These are phyloP conservation scores for Crassisporium funariophilum DNA, from an alignment of 768 basidiomycete genomes.

Conservation along the genomic window DNA sequence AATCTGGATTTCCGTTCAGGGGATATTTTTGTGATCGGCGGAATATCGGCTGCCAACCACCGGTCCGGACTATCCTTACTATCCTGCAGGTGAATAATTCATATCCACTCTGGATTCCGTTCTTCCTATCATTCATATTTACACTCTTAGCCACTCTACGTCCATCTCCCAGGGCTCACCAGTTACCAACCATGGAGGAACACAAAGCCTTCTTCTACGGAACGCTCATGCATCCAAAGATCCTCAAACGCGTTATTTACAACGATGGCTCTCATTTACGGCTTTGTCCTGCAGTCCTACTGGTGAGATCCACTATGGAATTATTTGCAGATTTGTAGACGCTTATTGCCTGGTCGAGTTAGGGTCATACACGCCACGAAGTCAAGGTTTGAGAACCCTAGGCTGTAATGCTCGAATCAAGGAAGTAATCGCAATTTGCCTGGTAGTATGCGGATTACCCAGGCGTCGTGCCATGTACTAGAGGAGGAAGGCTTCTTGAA, in stretches of 20 bases:
- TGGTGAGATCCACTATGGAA: conserved; percentile 45
- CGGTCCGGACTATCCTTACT: too few relatives aligned
- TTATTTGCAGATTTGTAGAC: not conserved
- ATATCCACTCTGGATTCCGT: not conserved
- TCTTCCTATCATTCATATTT: not conserved
- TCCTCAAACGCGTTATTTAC: conserved; percentile 75
- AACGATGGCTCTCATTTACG: conserved; percentile 65
- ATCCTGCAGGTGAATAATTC: not conserved
- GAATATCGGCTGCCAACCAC: too few relatives aligned
- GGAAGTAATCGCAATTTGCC: too few relatives aligned
- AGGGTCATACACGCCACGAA: conserved; percentile 84
- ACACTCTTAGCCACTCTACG: not conserved
- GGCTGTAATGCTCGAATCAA: not conserved
- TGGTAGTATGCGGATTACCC: conserved; percentile 76
- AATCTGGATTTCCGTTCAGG: conserved; percentile 6
- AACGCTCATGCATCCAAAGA: conserved; percentile 85
- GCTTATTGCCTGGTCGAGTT: not conserved
- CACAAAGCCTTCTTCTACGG: conserved; percentile 81
- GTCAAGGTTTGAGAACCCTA: conserved; percentile 50
- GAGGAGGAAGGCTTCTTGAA: conserved; percentile 47
- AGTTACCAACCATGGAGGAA: not conserved
- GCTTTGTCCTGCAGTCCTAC: conserved; percentile 73
- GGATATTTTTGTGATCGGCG: too few relatives aligned
- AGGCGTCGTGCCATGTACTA: conserved; percentile 66
- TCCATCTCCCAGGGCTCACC: too few relatives aligned